Evolutionary conservation across 371 early-diverging fungal species (phyloP), one percentile per base, ranked within the genome.

Genomic region (Mortierella sp.): DNA sequence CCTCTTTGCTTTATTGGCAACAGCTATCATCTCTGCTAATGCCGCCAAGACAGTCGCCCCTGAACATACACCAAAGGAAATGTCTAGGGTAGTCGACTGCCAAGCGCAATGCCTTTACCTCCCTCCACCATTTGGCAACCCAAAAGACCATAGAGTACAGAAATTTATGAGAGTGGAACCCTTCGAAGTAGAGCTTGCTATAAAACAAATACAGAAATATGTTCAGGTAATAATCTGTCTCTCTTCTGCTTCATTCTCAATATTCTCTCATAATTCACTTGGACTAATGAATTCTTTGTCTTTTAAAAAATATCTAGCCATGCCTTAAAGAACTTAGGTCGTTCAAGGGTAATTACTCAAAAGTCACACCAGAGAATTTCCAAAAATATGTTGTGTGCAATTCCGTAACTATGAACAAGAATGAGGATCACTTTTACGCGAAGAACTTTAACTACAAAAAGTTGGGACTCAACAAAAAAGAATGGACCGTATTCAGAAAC

Each of bases 41-140:
- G 71, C 68, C 51, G 51, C 65, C 43, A 70, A 47, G 56, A 65
- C 69, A 17, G 23, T 67, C 43, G 29, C 76, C 37, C 68, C 76
- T 64, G 26, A 0, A 8, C 26, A 53, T 42, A 2, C 72, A 22
- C 57, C 77, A 47, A 1, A 42, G 68, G 68, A 77, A 23, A 72
- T 77, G 78, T 22, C 78, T n/a, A 40, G 61, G 5, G 78, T 77
- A 0, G 15, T 77, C 45, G 78, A 77, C 57, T 77, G 78, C 68
- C 78, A 77, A 31, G 55, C 59, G 0, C 78, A 77, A 7, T 77
- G 78, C 69, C 32, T 77, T 28, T 1, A 5, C 51, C 47, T 64
- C 63, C 2, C 19, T 4, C 78, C 78, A 13, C 72, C 69, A 1
- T 77, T 77, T 31, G 66, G 78, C 66, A 45, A 72, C 22, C 9